These are phyloP conservation scores for Paracoccidioides brasiliensis DNA, from an alignment of 2,329 filamentous ascomycete species.

Conservation along the genomic window DNA sequence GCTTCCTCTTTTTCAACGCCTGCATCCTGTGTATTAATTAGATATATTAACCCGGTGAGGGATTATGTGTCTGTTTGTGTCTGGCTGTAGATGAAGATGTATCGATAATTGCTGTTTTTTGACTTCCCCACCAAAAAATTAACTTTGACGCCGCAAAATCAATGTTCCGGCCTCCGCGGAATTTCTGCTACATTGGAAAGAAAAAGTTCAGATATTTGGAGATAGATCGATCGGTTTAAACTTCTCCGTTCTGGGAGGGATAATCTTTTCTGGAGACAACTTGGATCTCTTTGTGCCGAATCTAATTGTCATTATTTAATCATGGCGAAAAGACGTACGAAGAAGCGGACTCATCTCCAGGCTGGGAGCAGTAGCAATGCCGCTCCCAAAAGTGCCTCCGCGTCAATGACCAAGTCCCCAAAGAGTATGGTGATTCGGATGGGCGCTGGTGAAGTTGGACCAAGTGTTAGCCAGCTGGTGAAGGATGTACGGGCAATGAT, in stretches of 20 bases:
- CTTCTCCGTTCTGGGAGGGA: background rate
- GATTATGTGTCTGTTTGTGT: background rate
- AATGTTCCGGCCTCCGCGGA: slow-evolving; percentile 21
- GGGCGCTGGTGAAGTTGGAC: slow-evolving; percentile 83
- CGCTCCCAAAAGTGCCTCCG: slow-evolving; percentile 47
- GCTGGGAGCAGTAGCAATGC: slow-evolving; percentile 45
- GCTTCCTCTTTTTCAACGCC: slow-evolving; percentile 29
- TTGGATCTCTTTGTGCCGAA: background rate
- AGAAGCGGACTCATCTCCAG: slow-evolving; percentile 77
- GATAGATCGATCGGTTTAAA: no score
- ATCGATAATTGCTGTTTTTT: background rate
- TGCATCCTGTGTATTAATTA: slow-evolving; percentile 20
- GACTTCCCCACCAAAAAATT: slow-evolving; percentile 15
- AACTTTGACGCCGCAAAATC: slow-evolving; percentile 24
- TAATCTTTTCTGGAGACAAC: background rate
- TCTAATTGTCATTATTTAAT: slow-evolving; percentile 2
- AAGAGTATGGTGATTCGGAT: slow-evolving; percentile 99
- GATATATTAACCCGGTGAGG: background rate
- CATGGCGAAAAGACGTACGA: slow-evolving; percentile 71
- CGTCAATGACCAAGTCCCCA: slow-evolving; percentile 48
- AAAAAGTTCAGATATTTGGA: slow-evolving; percentile 6
- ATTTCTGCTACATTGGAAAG: background rate
- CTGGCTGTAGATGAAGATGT: background rate
- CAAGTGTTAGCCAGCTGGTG: slow-evolving; percentile 80
- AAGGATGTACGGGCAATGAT: slow-evolving; percentile 86